Base-by-base conservation (phyloP, 1,284 basidiomycete species). In the Pseudozyma sp. region DNA sequence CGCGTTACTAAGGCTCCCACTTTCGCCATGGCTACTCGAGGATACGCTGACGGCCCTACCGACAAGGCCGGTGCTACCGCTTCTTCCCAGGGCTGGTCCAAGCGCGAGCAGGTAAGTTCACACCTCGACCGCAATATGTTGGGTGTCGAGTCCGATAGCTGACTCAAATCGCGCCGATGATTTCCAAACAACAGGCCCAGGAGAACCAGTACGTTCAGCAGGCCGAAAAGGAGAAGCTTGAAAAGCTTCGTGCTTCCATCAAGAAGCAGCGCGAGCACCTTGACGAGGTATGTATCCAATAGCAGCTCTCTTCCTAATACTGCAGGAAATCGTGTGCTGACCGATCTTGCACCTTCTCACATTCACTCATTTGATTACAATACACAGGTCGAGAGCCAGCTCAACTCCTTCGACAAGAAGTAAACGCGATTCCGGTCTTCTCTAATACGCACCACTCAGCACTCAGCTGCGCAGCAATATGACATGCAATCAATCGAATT, bases 191-290 rank as follows among this genome's bases (percentile, higher is more conserved):
- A 3, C 54, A 78, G 76, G 77, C 79, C 16, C 60, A 73, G 42
- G 79, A 80, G 68, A 70, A 73, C 70, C 68, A 75, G 70, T 80
- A 80, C 72, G 71, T 80, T 19, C 66, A 71, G 52, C 63, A 80
- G 63, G 67, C 70, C 21, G 81, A 83, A 58, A 72, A 79, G 64
- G 77, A 79, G 63, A 81, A 81, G 70, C 81, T 83, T 55, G 57
- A 55, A 36, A 77, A 80, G 62, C 73, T 80, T 21, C 59, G 70
- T 16, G 77, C 72, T 38, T 76, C 77, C 38, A 64, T 79, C 59
- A 67, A 76, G 71, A 68, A 79, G 65, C 79, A 80, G 75, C 48
- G 73, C 39, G 74, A 79, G 59, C 66, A 77, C 51, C 77, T 80
- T 39, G 72, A 77, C 19, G 58, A 79, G 52, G 78, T 78, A 75